Conservation (phyloP, 1,284 basidiomycete species). For the Golubevia pallescens region DNA sequence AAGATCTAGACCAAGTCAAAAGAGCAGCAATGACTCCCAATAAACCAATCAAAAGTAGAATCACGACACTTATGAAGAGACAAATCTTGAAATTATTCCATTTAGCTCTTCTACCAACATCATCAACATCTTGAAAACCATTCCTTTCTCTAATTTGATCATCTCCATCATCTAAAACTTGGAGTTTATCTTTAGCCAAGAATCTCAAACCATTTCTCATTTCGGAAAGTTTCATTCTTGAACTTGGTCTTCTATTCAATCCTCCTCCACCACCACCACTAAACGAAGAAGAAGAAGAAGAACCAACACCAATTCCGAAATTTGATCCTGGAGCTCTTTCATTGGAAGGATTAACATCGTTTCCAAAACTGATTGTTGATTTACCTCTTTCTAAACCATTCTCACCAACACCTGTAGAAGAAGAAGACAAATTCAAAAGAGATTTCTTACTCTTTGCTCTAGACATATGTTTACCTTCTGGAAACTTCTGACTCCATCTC, state of each 20-base stretch:
- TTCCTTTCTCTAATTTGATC: constrained; percentile 5
- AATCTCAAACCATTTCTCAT: constrained; percentile 11
- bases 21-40: constrained; percentile 6
- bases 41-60: constrained; percentile 11
- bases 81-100: constrained; percentile 17
- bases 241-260: not conserved
- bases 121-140: not conserved
- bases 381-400: constrained; percentile 3
- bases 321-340: not conserved
- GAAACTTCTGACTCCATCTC: constrained; percentile 17
- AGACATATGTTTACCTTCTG: constrained; percentile 11
- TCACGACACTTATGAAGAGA: constrained; percentile 15
- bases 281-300: constrained; percentile 3
- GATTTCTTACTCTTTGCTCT: constrained; percentile 5
- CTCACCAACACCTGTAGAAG: too few species aligned
- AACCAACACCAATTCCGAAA: not conserved
- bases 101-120: not conserved
- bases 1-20: constrained; percentile 13
- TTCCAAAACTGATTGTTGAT: constrained; percentile 6
- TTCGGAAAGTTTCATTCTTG: constrained; percentile 4
- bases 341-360: not conserved
- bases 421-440: not conserved
- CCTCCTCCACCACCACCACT: not conserved
- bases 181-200: constrained; percentile 10
- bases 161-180: constrained; percentile 1